These are phyloP conservation scores for Lathyrus oleraceus DNA, from an alignment of 306 rosid genomes.

Conservation along the genomic window DNA sequence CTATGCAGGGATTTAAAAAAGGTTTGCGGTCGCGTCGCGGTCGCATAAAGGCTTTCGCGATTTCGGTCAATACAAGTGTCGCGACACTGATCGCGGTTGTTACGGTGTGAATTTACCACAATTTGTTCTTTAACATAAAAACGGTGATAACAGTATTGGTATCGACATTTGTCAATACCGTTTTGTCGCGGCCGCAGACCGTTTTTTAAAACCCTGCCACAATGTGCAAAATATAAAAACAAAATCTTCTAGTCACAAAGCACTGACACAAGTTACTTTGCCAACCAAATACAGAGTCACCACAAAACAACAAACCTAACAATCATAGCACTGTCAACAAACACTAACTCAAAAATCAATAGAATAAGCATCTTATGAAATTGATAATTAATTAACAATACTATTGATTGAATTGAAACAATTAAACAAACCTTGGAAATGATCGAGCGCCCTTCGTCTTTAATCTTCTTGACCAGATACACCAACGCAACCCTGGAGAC, in stretches of 20 bases:
- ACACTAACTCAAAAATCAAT: not conserved
- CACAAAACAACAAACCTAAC: constrained; percentile 2
- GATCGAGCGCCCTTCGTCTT: constrained; percentile 39
- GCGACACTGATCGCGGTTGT: no score
- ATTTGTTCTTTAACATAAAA: no score
- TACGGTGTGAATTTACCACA: no score
- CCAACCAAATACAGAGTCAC: not conserved
- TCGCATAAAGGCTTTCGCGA: no score
- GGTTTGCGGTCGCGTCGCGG: no score
- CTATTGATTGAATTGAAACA: not conserved
- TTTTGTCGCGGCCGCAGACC: no score
- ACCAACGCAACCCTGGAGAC: constrained; percentile 52
- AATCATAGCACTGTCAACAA: not conserved
- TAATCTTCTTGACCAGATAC: constrained; percentile 10
- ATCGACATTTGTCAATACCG: no score
- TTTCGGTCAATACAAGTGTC: no score
- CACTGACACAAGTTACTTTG: not conserved
- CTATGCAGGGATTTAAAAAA: no score
- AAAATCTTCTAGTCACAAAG: not conserved
- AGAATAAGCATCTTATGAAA: not conserved
- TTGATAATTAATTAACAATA: not conserved
- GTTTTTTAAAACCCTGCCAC: no score
- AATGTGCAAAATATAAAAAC: no score
- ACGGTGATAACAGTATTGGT: no score
- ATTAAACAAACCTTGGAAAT: constrained; percentile 44